A percentile compares a stretch with the other conserved stretches of the same genome.
Evolutionary conservation across 371 early-diverging fungal species (phyloP).

Genomic region (Apophysomyces variabilis): DNA sequence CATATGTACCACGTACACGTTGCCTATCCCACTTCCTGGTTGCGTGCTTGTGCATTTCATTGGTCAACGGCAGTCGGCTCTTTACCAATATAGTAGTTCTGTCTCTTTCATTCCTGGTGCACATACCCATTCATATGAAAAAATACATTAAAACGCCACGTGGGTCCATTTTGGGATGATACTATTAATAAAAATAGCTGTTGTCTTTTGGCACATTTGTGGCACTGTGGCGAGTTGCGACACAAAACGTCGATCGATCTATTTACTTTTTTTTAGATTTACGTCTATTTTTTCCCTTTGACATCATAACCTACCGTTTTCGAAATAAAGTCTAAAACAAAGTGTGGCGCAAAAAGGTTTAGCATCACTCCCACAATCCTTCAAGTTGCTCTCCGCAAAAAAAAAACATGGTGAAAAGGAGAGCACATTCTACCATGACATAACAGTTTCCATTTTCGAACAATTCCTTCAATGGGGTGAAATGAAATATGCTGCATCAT

Average conservation of each 20-base stretch:
- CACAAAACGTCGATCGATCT: not conserved
- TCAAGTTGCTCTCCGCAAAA: too few species aligned
- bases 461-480: not conserved
- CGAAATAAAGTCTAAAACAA: too few species aligned
- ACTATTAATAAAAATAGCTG: conserved; percentile 4
- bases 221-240: conserved; percentile 5
- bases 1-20: conserved; percentile 4
- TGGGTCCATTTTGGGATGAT: not conserved
- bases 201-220: not conserved
- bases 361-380: too few species aligned
- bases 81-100: not conserved
- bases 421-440: not conserved
- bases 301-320: not conserved
- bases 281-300: not conserved
- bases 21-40: not conserved
- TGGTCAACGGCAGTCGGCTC: not conserved
- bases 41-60: not conserved
- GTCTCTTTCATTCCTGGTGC: conserved; percentile 1
- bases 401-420: too few species aligned
- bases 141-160: not conserved
- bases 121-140: conserved; percentile 7
- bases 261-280: not conserved
- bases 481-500: not conserved
- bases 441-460: not conserved
- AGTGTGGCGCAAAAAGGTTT: too few species aligned